These are phyloP conservation scores for Pleurotus citrinopileatus DNA, from an alignment of 768 basidiomycete species.

Conservation along the genomic window DNA sequence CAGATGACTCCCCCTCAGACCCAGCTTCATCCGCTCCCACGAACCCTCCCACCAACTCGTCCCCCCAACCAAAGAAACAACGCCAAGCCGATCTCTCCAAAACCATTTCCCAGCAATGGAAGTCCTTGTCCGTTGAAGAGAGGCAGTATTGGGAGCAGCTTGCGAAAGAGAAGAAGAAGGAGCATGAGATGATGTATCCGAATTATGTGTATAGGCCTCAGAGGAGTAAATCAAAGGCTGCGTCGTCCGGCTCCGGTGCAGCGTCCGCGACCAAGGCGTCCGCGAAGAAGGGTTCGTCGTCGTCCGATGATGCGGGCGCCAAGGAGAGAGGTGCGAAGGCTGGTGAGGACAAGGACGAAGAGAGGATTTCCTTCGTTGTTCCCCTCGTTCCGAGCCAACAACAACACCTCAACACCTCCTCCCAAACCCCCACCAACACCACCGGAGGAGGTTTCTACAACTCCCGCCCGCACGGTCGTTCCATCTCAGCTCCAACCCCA, in stretches of 20 bases:
- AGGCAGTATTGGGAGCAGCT: slow-evolving; percentile 71
- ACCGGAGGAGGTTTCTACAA: slow-evolving; percentile 4
- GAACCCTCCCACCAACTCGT: slow-evolving; percentile 26
- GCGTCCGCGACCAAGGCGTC: background rate
- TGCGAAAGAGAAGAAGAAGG: slow-evolving; percentile 78
- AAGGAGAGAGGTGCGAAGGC: slow-evolving; percentile 28
- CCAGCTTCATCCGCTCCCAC: background rate
- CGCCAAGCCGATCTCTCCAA: slow-evolving; percentile 79
- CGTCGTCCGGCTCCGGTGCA: slow-evolving; percentile 29
- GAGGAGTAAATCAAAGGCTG: slow-evolving; percentile 56
- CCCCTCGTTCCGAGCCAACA: slow-evolving; percentile 26
- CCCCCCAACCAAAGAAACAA: slow-evolving; percentile 53
- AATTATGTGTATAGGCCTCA: slow-evolving; percentile 80
- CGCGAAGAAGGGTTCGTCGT: background rate
- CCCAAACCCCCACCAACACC: slow-evolving; percentile 4
- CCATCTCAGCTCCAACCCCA: slow-evolving; percentile 62
- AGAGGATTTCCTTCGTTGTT: slow-evolving; percentile 37
- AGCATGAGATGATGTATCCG: slow-evolving; percentile 73
- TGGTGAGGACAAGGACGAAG: slow-evolving; percentile 33
- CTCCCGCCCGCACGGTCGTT: slow-evolving; percentile 29
- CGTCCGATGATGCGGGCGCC: background rate
- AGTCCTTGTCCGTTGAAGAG: slow-evolving; percentile 61
- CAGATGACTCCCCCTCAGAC: slow-evolving; percentile 24
- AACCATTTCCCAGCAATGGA: slow-evolving; percentile 82
- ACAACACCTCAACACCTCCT: slow-evolving; percentile 17